These are phyloP conservation scores for Camelina hispida DNA, from an alignment of 345 rosid genomes.

Conservation along the genomic window DNA sequence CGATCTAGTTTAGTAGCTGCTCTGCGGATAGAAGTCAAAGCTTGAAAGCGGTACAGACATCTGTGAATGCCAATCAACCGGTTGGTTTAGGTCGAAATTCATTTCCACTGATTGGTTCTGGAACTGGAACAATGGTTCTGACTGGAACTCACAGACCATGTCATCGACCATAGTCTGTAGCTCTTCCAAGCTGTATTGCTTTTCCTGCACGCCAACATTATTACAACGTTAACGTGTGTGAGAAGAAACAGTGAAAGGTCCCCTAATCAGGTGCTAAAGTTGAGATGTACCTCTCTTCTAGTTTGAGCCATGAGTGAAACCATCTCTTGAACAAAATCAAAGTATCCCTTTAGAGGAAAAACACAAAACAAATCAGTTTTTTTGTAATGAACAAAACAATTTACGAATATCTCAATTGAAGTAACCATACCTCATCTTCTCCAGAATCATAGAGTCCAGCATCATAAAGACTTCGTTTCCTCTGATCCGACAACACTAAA, in stretches of 20 bases:
- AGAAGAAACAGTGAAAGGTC: background rate
- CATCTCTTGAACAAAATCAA: conserved; percentile 90
- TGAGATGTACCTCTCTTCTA: conserved; percentile 60
- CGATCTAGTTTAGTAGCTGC: conserved; percentile 35
- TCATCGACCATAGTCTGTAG: conserved; percentile 84
- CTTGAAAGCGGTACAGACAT: conserved; percentile 32
- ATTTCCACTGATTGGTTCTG: conserved; percentile 15
- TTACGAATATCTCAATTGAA: background rate
- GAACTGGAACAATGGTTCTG: conserved; percentile 39
- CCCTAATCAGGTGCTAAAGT: too few species aligned
- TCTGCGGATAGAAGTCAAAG: conserved; percentile 31
- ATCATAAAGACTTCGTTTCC: conserved; percentile 77
- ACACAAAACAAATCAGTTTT: background rate
- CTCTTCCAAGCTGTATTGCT: conserved; percentile 92
- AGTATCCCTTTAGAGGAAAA: conserved; percentile 53
- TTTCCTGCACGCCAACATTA: conserved; percentile 27
- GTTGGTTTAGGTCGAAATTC: conserved; percentile 41
- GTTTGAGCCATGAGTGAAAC: conserved; percentile 72
- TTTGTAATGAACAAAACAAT: background rate
- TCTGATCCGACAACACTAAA: conserved; percentile 69
- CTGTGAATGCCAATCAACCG: conserved; percentile 37
- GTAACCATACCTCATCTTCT: conserved; percentile 55
- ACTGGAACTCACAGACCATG: conserved; percentile 60
- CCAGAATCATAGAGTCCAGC: conserved; percentile 84
- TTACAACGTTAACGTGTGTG: background rate